Conservation (phyloP, 495 filamentous ascomycete genomes). For the Podospora appendiculata region DNA sequence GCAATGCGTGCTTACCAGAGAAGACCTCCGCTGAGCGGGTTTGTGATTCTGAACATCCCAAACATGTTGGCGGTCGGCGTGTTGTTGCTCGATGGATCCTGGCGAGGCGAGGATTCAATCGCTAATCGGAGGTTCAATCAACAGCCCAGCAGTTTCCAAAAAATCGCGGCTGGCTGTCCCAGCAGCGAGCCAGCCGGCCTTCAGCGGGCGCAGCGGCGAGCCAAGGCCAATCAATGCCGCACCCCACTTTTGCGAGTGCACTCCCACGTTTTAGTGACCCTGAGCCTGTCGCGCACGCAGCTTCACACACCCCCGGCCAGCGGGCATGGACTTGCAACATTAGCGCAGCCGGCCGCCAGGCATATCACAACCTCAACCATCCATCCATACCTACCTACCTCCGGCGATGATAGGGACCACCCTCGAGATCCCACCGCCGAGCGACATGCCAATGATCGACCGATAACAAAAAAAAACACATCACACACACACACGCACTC, state of each 20-base stretch:
- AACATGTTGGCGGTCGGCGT: conserved; percentile 47
- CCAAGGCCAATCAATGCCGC: conserved; percentile 6
- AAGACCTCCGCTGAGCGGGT: conserved; percentile 68
- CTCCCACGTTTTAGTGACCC: neutral
- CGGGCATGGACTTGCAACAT: neutral
- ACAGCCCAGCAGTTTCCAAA: conserved; percentile 1
- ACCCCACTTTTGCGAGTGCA: neutral
- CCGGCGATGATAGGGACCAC: neutral
- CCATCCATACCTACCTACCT: neutral
- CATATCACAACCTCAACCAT: neutral
- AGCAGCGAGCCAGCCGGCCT: neutral
- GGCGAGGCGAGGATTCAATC: neutral
- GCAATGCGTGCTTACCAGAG: conserved; percentile 55
- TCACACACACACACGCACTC: neutral
- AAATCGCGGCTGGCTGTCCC: conserved; percentile 10
- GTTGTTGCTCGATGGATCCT: neutral
- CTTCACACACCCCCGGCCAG: neutral
- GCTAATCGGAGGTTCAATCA: neutral
- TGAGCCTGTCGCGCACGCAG: neutral
- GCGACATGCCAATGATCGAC: conserved; percentile 21
- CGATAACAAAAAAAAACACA: conserved; percentile 9
- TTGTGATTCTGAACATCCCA: conserved; percentile 72
- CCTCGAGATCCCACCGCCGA: neutral
- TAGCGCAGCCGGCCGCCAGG: neutral
- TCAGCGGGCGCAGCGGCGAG: neutral